Conservation (phyloP, 1,139 yeast genomes). For the Saccharomycopsis crataegensis region DNA sequence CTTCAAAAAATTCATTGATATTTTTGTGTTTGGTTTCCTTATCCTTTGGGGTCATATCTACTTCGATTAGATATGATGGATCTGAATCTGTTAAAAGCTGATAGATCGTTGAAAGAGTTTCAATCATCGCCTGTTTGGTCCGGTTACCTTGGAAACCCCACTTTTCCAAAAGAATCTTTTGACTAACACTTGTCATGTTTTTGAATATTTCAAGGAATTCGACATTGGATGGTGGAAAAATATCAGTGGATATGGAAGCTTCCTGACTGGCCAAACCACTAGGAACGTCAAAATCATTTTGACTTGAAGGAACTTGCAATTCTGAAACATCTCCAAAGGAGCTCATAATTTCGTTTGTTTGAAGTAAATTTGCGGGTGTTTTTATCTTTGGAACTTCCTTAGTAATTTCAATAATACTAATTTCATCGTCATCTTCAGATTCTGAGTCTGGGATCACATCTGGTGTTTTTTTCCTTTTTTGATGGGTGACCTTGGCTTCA, state of each 20-base stretch:
- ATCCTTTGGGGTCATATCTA: not conserved
- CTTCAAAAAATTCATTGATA: conserved; percentile 1
- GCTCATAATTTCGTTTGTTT: not conserved
- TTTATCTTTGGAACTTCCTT: not conserved
- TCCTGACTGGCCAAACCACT: not conserved
- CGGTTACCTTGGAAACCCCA: conserved; percentile 12
- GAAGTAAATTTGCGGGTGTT: not conserved
- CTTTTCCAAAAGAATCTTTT: conserved; percentile 3
- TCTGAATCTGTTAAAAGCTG: not conserved
- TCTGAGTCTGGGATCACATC: conserved; percentile 15
- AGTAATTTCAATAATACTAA: conserved; percentile 18
- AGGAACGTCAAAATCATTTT: not conserved
- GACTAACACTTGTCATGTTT: not conserved
- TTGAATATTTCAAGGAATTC: not conserved
- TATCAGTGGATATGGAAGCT: not conserved
- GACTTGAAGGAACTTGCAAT: conserved; percentile 17
- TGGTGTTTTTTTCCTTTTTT: conserved; percentile 3
- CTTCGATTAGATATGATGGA: not conserved
- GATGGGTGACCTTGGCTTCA: conserved; percentile 7
- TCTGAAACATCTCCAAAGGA: conserved; percentile 4
- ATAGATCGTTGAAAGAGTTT: conserved; percentile 1
- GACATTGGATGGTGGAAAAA: not conserved
- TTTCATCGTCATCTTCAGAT: conserved; percentile 12
- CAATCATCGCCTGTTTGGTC: conserved; percentile 1
- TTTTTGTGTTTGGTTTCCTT: not conserved